Evolutionary conservation across 2,329 filamentous ascomycete species (phyloP), one percentile per base, ranked within the genome.

Genomic region (Phaeosphaeria sp.): DNA sequence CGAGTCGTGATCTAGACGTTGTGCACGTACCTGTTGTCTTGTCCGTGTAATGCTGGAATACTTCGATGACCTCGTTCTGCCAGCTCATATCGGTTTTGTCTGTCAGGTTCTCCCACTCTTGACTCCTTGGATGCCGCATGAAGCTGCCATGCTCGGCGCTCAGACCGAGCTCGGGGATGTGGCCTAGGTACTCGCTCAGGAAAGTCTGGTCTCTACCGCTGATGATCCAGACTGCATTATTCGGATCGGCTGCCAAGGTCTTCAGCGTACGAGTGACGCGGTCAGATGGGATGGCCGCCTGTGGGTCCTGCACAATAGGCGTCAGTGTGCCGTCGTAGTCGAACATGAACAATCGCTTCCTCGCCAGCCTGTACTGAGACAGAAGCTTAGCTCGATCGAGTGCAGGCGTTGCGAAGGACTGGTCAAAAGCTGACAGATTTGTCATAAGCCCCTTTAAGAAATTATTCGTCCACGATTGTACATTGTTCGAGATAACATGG

Each of bases 301-400:
- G 89, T 1, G 95, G 95, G 71, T 98, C 93, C 67, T 90, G 90
- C 54, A 98, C 95, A 68, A 99, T 98, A 0, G 93, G 84, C 3
- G 95, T 98, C 54, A 99, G 85, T 0, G 95, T 99, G 48, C 95
- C 95, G 75, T 99, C 95, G 72, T 99, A 99, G 79, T 99, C 95
- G 74, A 98, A 97, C 91, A 99, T 94, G 82, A 98, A 97, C 2
- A 99, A 83, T 11, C 95, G 88, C 78, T 91, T 92, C 61, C 85
- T 85, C 3, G 92, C 88, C 41, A 85, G 81, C 59, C 88, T 87
- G 77, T 97, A 98, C 59, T 89, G 89, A 54, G 84, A 81, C 39
- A 96, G 81, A 64, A 97, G 79, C 61, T 87, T 83, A 3, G 87
- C 83, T 36, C 89, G 88, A 73, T 98, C 93, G 20, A 98, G 86